Evolutionary conservation across 2,329 filamentous ascomycete species (phyloP).

Genomic region (Diaporthe helianthi): DNA sequence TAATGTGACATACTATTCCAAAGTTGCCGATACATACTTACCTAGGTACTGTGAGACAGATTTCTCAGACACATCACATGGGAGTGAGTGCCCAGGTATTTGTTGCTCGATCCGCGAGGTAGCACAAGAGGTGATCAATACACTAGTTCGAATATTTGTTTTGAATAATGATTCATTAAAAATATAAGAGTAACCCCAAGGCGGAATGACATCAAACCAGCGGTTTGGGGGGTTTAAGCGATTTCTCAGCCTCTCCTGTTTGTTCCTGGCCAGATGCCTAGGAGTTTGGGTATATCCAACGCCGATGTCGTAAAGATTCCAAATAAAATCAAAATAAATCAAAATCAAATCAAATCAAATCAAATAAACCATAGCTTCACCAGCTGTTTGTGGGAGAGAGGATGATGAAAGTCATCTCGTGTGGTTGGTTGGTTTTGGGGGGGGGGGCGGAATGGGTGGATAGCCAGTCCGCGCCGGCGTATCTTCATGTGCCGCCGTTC

Average conservation of each 20-base stretch:
- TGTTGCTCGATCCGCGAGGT: too few species aligned
- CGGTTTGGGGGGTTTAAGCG: background rate
- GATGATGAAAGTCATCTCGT: background rate
- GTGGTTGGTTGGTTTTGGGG: too few species aligned
- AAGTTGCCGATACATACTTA: too few species aligned
- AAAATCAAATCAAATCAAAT: too few species aligned
- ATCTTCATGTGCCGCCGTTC: background rate
- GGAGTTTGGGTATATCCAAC: constrained; percentile 32
- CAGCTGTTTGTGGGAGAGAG: too few species aligned
- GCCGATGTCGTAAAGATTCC: background rate
- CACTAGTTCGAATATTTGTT: too few species aligned
- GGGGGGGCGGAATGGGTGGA: too few species aligned
- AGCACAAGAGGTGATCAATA: too few species aligned
- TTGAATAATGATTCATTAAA: constrained; percentile 24
- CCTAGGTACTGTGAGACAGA: too few species aligned
- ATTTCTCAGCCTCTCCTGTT: constrained; percentile 5
- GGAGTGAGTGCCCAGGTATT: too few species aligned
- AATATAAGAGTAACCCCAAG: background rate
- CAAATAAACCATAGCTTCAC: background rate
- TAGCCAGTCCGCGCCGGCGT: constrained; percentile 1
- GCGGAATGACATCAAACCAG: background rate
- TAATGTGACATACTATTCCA: too few species aligned
- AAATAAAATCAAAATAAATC: background rate
- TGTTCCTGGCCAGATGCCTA: background rate
- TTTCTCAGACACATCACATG: too few species aligned